Evolutionary conservation across 805 yeast species (phyloP).

Genomic region (Saturnispora saitoi): DNA sequence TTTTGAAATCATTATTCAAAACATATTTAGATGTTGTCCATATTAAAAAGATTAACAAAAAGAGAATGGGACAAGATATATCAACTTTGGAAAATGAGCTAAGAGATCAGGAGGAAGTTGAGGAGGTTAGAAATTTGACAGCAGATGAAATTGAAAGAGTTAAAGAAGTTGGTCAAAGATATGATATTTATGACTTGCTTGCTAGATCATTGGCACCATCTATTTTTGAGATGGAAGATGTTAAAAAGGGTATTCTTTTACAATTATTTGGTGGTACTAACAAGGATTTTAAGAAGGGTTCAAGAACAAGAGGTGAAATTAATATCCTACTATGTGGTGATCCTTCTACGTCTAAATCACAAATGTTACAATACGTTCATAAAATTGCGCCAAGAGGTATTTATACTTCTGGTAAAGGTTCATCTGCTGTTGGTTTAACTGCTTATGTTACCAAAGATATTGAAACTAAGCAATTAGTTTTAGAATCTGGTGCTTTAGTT

Average conservation of each 20-base stretch:
- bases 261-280: slow-evolving; percentile 96
- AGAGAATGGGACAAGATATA: slow-evolving; percentile 71
- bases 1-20: slow-evolving; percentile 76
- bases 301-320: slow-evolving; percentile 92
- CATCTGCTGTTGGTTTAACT: slow-evolving; percentile 97
- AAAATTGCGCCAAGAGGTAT: slow-evolving; percentile 97
- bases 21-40: slow-evolving; percentile 94
- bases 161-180: slow-evolving; percentile 50
- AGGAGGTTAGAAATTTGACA: slow-evolving; percentile 62
- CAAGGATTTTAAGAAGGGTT: slow-evolving; percentile 81
- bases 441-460: slow-evolving; percentile 93
- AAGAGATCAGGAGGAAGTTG: slow-evolving; percentile 59
- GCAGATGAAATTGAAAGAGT: slow-evolving; percentile 64
- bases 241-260: slow-evolving; percentile 85
- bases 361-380: slow-evolving; percentile 87
- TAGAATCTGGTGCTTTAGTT: slow-evolving; percentile 94
- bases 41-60: slow-evolving; percentile 74
- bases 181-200: slow-evolving; percentile 75
- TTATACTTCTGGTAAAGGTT: slow-evolving; percentile 97
- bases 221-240: slow-evolving; percentile 92
- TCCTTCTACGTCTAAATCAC: slow-evolving; percentile 97
- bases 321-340: slow-evolving; percentile 92
- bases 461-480: slow-evolving; percentile 86
- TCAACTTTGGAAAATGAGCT: slow-evolving; percentile 57
- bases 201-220: slow-evolving; percentile 96